phyloP scores from a whole-genome alignment of 306 rosid genomes.

The Alnus rubra region DNA sequence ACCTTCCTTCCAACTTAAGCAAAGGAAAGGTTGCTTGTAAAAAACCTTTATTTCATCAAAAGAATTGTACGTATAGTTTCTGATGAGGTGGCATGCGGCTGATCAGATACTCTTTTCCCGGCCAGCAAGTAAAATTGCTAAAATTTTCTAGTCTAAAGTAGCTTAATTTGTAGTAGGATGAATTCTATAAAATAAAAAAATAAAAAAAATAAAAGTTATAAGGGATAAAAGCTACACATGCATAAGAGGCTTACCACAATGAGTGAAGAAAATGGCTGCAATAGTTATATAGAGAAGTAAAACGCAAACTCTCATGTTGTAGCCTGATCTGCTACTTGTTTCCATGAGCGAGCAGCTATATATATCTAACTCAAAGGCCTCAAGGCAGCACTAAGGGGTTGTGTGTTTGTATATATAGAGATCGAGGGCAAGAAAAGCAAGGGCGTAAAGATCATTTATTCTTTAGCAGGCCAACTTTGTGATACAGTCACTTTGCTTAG shows the following conservation, averaged over 20 bases:
- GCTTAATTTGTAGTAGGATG: no score
- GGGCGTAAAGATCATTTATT: conserved; percentile 62
- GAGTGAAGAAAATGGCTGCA: conserved; percentile 47
- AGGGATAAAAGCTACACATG: no score
- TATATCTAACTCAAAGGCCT: conserved; percentile 32
- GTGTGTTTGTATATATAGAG: conserved; percentile 18
- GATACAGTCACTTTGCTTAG: conserved; percentile 47
- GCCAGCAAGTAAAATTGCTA: no score
- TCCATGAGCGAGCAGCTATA: conserved; percentile 35
- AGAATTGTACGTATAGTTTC: no score
- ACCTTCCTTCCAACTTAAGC: no score
- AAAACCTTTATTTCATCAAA: no score
- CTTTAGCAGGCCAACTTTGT: conserved; percentile 51
- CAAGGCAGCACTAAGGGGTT: conserved; percentile 29
- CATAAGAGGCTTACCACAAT: conserved; percentile 57
- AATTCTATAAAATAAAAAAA: no score
- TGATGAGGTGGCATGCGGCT: no score
- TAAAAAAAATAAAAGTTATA: no score
- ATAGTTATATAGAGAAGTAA: conserved; percentile 44
- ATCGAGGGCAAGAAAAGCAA: conserved; percentile 15
- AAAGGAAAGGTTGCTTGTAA: no score
- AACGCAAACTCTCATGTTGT: conserved; percentile 29
- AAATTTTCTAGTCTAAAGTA: no score
- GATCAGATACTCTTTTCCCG: no score
- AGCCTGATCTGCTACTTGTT: conserved; percentile 27